Evolutionary conservation across 306 rosid species (phyloP), one percentile per base, ranked within the genome.

Genomic region (Cucumis cinereus): DNA sequence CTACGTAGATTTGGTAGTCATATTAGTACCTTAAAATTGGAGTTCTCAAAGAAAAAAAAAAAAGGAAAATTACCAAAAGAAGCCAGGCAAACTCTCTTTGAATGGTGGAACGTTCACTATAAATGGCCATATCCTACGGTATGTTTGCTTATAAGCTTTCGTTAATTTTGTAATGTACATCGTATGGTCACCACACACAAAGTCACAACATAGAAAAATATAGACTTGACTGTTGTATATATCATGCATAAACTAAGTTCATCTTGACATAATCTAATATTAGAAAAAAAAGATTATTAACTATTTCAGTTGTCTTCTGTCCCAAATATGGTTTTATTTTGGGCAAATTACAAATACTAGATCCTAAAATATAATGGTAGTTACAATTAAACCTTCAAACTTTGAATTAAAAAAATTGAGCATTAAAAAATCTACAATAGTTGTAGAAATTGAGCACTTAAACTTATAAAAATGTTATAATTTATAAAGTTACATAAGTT

Each of bases 61-160:
- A 94, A 92, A 77, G 98, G 96, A 79, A 94, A 94, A 88, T 85
- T 92, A 26, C 98, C 98, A 0, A 91, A 91, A 83, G 98, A 94
- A 81, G 98, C 97, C n/a, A 85, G 97, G 77, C 95, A 89, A 79
- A 77, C 81, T 1, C 83, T 94, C 33, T 85, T 94, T 57, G 92
- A 90, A 36, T 94, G 98, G 98, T 94, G 98, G 98, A 87, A 69
- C 81, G 78, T 83, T 77, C 98, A 94, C 80, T 84, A 82, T 81
- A 94, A 88, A 81, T 94, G 98, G 97, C 99, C 99, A 8, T 94
- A 94, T 83, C 99, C 99, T 19, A 94, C 99, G 91, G 99, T 94
- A 88, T 76, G 53, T 76, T 2, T 71, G 20, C 72, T 72, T 30
- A 17, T 72, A 10, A 49, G 23, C 58, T 72, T 52, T 9, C 24